A percentile compares a stretch with the other conserved stretches of the same genome.
Evolutionary conservation across 1,139 yeast species (phyloP).

Genomic region (Sugiyamaella castrensis): DNA sequence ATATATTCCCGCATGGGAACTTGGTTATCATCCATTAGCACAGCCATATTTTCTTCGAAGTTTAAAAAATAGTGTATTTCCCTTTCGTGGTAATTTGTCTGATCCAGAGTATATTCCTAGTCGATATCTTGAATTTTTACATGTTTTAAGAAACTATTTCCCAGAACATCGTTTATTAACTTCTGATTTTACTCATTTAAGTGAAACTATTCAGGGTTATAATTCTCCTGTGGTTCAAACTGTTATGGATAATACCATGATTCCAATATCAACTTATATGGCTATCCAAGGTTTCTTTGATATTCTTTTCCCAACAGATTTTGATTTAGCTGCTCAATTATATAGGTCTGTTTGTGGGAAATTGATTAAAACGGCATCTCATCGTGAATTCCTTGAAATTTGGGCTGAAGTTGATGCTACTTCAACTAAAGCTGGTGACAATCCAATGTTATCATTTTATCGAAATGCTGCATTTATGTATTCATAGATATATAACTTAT

Average conservation of each 20-base stretch:
- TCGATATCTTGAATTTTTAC: slow-evolving; percentile 62
- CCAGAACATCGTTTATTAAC: slow-evolving; percentile 73
- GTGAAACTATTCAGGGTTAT: slow-evolving; percentile 61
- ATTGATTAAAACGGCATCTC: slow-evolving; percentile 53
- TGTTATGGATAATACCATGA: slow-evolving; percentile 61
- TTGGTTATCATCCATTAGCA: slow-evolving; percentile 41
- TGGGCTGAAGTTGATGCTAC: slow-evolving; percentile 76
- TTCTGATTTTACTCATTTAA: slow-evolving; percentile 69
- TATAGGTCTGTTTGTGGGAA: slow-evolving; percentile 67
- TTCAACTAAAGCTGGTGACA: slow-evolving; percentile 72
- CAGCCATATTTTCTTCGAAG: slow-evolving; percentile 36
- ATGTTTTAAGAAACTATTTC: slow-evolving; percentile 59
- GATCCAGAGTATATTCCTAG: slow-evolving; percentile 84
- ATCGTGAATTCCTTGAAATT: slow-evolving; percentile 58
- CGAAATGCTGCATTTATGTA: slow-evolving; percentile 73
- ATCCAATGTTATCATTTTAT: slow-evolving; percentile 82
- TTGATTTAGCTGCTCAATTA: slow-evolving; percentile 56
- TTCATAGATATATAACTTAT: background rate
- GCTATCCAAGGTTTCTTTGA: slow-evolving; percentile 81
- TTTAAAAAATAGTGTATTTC: slow-evolving; percentile 45
- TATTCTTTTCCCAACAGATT: slow-evolving; percentile 84
- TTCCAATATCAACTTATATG: slow-evolving; percentile 73
- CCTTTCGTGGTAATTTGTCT: slow-evolving; percentile 65
- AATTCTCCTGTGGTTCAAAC: slow-evolving; percentile 86
- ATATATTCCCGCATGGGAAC: slow-evolving; percentile 33